phyloP scores from a whole-genome alignment of 106 monocot species.

The Acanthochlamys bracteata region DNA sequence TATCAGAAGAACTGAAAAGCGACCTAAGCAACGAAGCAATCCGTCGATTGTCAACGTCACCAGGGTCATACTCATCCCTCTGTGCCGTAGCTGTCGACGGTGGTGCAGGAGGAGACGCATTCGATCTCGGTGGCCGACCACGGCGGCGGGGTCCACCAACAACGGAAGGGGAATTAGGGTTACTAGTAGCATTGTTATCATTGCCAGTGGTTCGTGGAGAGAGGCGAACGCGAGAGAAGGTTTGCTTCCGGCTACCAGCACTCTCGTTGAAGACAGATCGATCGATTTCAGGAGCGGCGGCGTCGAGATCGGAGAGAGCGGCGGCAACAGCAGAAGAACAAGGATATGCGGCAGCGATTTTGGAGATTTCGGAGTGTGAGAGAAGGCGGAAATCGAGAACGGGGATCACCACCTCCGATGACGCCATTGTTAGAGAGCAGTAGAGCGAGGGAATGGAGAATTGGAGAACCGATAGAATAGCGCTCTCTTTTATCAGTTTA shows the following conservation, averaged over 20 bases:
- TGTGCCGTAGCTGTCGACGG: not conserved
- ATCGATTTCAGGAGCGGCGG: constrained; percentile 67
- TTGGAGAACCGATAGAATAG: too few relatives aligned
- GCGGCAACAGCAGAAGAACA: constrained; percentile 18
- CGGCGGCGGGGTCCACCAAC: constrained; percentile 22
- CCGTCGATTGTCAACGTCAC: constrained; percentile 40
- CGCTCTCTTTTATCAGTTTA: too few relatives aligned
- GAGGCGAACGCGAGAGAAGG: constrained; percentile 77
- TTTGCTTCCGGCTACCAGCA: constrained; percentile 78
- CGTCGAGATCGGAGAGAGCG: constrained; percentile 27
- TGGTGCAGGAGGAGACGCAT: constrained; percentile 3
- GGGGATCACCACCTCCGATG: constrained; percentile 36
- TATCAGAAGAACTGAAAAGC: constrained; percentile 30
- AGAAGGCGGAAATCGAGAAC: constrained; percentile 68
- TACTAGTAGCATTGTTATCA: too few relatives aligned
- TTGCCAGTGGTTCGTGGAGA: constrained; percentile 19
- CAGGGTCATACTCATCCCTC: constrained; percentile 4
- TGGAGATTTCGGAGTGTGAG: constrained; percentile 43
- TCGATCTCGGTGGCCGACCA: constrained; percentile 13
- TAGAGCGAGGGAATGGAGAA: not conserved
- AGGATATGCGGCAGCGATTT: constrained; percentile 38
- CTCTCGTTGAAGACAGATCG: constrained; percentile 89
- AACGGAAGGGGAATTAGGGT: constrained; percentile 15
- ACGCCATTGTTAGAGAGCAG: constrained; percentile 11
- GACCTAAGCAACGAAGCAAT: constrained; percentile 44